Conservation (phyloP, 306 rosid species). For the Lablab purpureus region DNA sequence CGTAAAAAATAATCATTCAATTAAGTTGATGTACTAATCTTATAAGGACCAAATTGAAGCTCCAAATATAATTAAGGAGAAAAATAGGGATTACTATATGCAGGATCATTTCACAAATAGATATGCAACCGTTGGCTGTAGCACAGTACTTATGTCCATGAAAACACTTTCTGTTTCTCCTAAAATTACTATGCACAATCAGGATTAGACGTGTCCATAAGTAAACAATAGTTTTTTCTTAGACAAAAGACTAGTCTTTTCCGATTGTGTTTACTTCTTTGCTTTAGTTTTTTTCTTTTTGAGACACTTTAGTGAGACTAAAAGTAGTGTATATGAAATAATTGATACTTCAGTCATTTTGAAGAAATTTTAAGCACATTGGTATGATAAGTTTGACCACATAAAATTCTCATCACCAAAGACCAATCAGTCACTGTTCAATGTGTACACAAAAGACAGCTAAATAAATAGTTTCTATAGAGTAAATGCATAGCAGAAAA, state of each 20-base stretch:
- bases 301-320: neutral
- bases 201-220: neutral
- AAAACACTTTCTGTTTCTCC: neutral
- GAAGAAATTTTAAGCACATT: neutral
- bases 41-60: neutral
- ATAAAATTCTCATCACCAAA: constrained; percentile 23
- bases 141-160: neutral
- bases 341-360: neutral
- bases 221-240: neutral
- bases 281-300: neutral
- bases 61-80: neutral
- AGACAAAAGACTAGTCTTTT: constrained; percentile 3
- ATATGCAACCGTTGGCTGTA: constrained; percentile 4
- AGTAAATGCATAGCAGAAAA: constrained; percentile 28
- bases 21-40: neutral
- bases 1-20: neutral
- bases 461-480: neutral
- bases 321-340: neutral
- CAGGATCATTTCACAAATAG: neutral
- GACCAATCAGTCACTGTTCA: neutral
- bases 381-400: constrained; percentile 14
- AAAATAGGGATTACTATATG: neutral
- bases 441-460: neutral
- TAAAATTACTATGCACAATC: neutral
- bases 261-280: neutral